Evolutionary conservation across 2,329 filamentous ascomycete species (phyloP).

Genomic region (Tolypocladium endophyticum): DNA sequence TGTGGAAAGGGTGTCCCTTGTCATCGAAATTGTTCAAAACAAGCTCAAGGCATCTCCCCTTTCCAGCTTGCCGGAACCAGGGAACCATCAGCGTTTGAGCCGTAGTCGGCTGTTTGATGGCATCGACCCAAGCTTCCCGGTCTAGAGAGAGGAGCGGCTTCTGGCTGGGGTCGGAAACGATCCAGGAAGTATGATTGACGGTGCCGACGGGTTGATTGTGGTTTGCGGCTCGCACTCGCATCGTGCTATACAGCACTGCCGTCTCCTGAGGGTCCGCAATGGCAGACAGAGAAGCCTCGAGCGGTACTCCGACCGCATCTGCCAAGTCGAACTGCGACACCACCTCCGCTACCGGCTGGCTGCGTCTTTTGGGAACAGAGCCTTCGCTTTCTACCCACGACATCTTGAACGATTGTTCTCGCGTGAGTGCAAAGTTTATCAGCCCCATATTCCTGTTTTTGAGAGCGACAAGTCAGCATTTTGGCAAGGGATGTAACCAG

Average conservation of each 20-base stretch:
- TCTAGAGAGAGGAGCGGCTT: constrained; percentile 8
- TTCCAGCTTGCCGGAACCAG: constrained; percentile 5
- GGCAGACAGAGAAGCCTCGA: background rate
- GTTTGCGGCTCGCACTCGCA: constrained; percentile 8
- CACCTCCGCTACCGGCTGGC: background rate
- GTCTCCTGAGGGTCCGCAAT: constrained; percentile 3
- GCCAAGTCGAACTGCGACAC: constrained; percentile 1
- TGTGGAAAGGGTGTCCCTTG: constrained; percentile 36
- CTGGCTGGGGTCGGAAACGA: constrained; percentile 1
- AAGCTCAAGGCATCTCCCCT: constrained; percentile 31
- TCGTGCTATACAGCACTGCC: constrained; percentile 9
- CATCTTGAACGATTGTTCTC: constrained; percentile 8
- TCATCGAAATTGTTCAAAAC: constrained; percentile 41
- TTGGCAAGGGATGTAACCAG: no score
- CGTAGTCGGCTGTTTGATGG: constrained; percentile 6
- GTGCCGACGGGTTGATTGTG: constrained; percentile 11
- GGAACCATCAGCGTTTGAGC: constrained; percentile 8
- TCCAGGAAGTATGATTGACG: constrained; percentile 12
- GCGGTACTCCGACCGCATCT: background rate
- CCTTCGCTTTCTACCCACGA: background rate
- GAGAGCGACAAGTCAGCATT: background rate
- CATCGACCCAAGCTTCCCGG: constrained; percentile 4
- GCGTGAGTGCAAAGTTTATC: constrained; percentile 9
- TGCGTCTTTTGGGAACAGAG: background rate
- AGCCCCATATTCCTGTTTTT: constrained; percentile 9